These are phyloP conservation scores for Isabelozyma rhagii DNA, from an alignment of 805 yeast species.

Conservation along the genomic window DNA sequence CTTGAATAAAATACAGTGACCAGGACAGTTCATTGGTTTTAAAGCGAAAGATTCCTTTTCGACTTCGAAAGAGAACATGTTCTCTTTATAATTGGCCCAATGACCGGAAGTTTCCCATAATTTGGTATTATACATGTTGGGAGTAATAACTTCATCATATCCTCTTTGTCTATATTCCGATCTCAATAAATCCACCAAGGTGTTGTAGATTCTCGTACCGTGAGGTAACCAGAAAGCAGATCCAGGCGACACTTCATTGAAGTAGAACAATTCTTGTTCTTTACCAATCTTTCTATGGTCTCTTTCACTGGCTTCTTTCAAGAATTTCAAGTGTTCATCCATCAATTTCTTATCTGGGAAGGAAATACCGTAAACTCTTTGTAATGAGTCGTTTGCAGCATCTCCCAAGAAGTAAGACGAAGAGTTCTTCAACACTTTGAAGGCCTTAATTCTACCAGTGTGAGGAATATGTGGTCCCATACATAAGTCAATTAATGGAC, in stretches of 20 bases:
- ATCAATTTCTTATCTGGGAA: slow-evolving; percentile 97
- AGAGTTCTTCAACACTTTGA: slow-evolving; percentile 92
- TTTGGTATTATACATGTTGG: slow-evolving; percentile 96
- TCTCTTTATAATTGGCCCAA: slow-evolving; percentile 96
- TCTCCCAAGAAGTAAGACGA: slow-evolving; percentile 96
- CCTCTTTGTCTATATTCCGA: slow-evolving; percentile 89
- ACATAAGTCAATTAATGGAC: slow-evolving; percentile 94
- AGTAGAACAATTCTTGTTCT: slow-evolving; percentile 93
- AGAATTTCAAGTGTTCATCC: slow-evolving; percentile 91
- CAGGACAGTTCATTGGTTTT: slow-evolving; percentile 92
- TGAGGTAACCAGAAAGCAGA: slow-evolving; percentile 98
- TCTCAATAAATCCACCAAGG: slow-evolving; percentile 76
- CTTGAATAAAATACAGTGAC: slow-evolving; percentile 91
- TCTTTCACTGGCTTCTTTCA: slow-evolving; percentile 94
- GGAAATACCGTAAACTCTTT: slow-evolving; percentile 95
- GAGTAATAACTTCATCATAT: slow-evolving; percentile 97
- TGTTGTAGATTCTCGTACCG: slow-evolving; percentile 95
- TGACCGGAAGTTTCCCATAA: slow-evolving; percentile 99
- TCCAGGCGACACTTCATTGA: slow-evolving; percentile 97
- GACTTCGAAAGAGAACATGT: slow-evolving; percentile 95
- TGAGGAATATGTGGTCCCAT: slow-evolving; percentile 97
- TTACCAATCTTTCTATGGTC: slow-evolving; percentile 95
- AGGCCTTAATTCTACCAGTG: slow-evolving; percentile 93
- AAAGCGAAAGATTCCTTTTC: slow-evolving; percentile 94
- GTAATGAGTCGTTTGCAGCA: slow-evolving; percentile 86